Conservation (phyloP, 768 basidiomycete genomes). For the Suillus luteus region DNA sequence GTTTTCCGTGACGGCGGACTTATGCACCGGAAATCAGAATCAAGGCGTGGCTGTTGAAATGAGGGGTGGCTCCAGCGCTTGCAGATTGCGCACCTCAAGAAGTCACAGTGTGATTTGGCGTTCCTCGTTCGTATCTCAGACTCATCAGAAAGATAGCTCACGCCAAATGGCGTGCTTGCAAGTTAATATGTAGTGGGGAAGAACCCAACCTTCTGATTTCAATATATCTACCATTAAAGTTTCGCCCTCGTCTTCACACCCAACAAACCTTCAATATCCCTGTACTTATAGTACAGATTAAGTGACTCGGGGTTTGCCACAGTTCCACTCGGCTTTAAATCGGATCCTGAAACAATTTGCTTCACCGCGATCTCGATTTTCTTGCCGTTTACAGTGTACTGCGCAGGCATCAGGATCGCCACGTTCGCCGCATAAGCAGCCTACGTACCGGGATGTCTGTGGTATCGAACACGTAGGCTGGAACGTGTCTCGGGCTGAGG, state of each 20-base stretch:
- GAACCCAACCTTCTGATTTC: not conserved
- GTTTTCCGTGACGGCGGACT: not conserved
- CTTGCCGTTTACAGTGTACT: conserved; percentile 80
- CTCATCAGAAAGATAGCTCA: not conserved
- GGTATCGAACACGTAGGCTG: conserved; percentile 63
- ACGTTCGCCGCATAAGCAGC: not conserved
- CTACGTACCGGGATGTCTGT: conserved; percentile 66
- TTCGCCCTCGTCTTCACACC: conserved; percentile 18
- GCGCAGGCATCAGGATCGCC: not conserved
- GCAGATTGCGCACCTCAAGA: not conserved
- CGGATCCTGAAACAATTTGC: conserved; percentile 70
- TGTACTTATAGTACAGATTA: conserved; percentile 63
- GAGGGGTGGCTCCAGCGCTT: not conserved
- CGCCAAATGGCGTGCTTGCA: not conserved
- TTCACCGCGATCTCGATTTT: conserved; percentile 82
- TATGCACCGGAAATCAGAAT: not conserved
- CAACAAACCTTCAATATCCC: conserved; percentile 45
- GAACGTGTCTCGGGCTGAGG: conserved; percentile 76
- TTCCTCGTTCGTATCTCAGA: not conserved
- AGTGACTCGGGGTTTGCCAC: conserved; percentile 74
- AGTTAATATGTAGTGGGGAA: not conserved
- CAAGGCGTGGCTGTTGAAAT: not conserved
- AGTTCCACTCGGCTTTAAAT: conserved; percentile 69
- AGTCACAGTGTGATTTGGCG: not conserved
- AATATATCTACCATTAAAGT: conserved; percentile 15